phyloP scores from a whole-genome alignment of 768 basidiomycete genomes.

The Suillus tomentosus region DNA sequence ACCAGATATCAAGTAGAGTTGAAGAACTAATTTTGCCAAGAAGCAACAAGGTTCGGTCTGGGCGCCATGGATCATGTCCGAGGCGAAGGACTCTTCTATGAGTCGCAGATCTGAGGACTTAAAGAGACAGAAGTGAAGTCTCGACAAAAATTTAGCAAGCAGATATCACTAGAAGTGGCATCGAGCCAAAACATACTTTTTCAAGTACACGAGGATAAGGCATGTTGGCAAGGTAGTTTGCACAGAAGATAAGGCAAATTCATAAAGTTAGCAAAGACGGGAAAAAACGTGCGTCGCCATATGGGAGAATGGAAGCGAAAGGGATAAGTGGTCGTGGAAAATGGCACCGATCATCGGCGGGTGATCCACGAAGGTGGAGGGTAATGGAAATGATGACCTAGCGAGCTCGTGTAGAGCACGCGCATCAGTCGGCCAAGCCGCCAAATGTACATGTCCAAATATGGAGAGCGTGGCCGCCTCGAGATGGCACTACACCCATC shows the following conservation, averaged over 20 bases:
- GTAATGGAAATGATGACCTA: conserved; percentile 18
- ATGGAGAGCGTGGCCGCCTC: conserved; percentile 26
- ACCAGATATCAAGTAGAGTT: background rate
- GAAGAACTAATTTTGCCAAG: conserved; percentile 4
- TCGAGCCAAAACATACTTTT: conserved; percentile 7
- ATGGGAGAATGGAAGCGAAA: conserved; percentile 9
- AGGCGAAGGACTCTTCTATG: conserved; percentile 13
- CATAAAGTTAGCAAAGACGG: conserved; percentile 4
- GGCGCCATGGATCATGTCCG: conserved; percentile 12
- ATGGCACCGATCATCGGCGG: conserved; percentile 7
- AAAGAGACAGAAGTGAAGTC: conserved; percentile 10
- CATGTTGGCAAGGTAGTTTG: background rate
- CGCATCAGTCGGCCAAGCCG: conserved; percentile 19
- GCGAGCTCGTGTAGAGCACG: conserved; percentile 20
- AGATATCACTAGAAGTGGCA: background rate
- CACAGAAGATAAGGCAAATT: conserved; percentile 4
- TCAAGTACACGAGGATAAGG: conserved; percentile 3
- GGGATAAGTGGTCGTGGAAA: conserved; percentile 8
- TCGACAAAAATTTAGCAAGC: background rate
- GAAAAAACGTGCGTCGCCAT: conserved; percentile 5
- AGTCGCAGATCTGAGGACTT: conserved; percentile 9
- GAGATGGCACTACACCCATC: conserved; percentile 28
- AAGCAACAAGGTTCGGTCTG: conserved; percentile 8
- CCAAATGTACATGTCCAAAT: conserved; percentile 15
- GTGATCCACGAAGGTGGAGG: conserved; percentile 12